These are phyloP conservation scores for Vigna radiata DNA, from an alignment of 306 rosid species.

Conservation along the genomic window DNA sequence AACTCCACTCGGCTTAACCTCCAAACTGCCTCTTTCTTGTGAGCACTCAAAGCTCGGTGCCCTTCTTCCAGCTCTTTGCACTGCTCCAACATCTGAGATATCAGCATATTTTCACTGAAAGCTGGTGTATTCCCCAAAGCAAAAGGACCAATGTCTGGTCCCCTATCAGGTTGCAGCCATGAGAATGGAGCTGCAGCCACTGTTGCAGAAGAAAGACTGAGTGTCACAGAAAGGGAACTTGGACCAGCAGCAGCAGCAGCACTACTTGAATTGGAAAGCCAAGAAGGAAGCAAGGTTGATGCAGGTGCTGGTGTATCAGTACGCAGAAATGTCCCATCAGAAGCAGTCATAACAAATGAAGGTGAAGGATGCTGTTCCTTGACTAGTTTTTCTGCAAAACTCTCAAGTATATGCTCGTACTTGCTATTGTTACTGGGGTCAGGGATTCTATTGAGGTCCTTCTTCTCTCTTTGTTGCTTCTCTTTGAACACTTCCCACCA, in stretches of 20 bases:
- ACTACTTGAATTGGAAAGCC: neutral
- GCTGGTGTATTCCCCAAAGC: slow-evolving; percentile 49
- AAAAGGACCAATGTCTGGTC: slow-evolving; percentile 38
- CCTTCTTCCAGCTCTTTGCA: slow-evolving; percentile 89
- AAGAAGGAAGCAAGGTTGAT: neutral
- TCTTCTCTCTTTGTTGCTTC: slow-evolving; percentile 78
- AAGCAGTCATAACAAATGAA: slow-evolving; percentile 62
- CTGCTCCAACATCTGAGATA: slow-evolving; percentile 75
- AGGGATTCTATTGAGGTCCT: slow-evolving; percentile 54
- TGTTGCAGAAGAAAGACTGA: slow-evolving; percentile 1
- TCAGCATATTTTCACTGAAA: slow-evolving; percentile 28
- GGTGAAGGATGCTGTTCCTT: slow-evolving; percentile 55
- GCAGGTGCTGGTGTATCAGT: neutral
- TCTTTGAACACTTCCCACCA: slow-evolving; percentile 96
- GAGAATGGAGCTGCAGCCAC: slow-evolving; percentile 21
- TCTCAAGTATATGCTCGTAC: slow-evolving; percentile 75
- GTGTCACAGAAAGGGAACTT: slow-evolving; percentile 2
- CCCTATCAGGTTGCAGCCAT: slow-evolving; percentile 80
- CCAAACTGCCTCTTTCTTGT: slow-evolving; percentile 88
- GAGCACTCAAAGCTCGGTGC: slow-evolving; percentile 75
- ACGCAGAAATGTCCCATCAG: neutral
- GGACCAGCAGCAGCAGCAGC: neutral
- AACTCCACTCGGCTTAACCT: slow-evolving; percentile 86
- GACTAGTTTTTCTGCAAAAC: slow-evolving; percentile 75
- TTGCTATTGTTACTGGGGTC: slow-evolving; percentile 68